Percentiles rank a stretch among this genome's conserved stretches.
phyloP scores from a whole-genome alignment of 106 monocot species.

The Dendrobium nobile region DNA sequence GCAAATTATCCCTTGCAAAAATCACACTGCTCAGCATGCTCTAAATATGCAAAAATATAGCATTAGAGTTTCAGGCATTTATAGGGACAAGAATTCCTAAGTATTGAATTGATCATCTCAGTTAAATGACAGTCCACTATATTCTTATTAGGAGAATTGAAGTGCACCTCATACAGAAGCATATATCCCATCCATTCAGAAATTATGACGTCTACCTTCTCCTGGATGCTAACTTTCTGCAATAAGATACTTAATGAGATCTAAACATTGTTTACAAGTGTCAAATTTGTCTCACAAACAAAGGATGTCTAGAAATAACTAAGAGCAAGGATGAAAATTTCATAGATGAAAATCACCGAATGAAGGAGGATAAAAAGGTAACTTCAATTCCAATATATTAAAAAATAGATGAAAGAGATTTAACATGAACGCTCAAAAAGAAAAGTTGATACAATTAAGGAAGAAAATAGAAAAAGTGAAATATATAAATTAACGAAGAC shows the following conservation, averaged over 20 bases:
- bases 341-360: not conserved
- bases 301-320: not conserved
- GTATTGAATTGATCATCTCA: not conserved
- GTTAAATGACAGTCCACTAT: not conserved
- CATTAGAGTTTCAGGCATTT: not conserved
- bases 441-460: not conserved
- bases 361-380: not conserved
- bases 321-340: not conserved
- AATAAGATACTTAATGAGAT: not conserved
- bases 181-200: constrained; percentile 99
- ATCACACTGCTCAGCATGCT: constrained; percentile 94
- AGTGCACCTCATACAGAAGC: constrained; percentile 87
- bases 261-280: not conserved
- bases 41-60: constrained; percentile 20
- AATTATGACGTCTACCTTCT: constrained; percentile 96
- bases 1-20: constrained; percentile 89
- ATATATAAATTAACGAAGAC: not conserved
- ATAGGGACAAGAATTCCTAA: not conserved
- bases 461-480: not conserved
- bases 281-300: not conserved
- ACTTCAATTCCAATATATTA: not conserved
- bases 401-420: not conserved
- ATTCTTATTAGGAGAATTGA: not conserved
- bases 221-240: constrained; percentile 80
- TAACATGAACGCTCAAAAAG: not conserved